A percentile compares a stretch with the other conserved stretches of the same genome.
phyloP scores from a whole-genome alignment of 495 filamentous ascomycete species.

The Aspergillus nanangensis region DNA sequence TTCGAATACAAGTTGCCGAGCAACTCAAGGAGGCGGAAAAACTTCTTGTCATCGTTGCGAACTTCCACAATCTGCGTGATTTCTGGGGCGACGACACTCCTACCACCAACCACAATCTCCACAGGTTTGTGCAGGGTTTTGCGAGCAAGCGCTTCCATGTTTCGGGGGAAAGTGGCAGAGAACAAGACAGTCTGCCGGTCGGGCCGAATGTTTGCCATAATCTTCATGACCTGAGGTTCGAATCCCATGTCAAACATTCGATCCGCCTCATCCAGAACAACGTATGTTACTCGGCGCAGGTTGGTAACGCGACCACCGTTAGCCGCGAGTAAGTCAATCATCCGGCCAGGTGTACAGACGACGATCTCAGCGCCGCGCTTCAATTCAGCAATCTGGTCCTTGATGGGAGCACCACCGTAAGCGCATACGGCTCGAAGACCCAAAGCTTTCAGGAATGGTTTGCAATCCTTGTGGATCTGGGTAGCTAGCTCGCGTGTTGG shows the following conservation, averaged over 20 bases:
- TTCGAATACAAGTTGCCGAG: constrained; percentile 82
- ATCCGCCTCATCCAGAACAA: constrained; percentile 95
- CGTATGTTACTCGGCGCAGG: constrained; percentile 80
- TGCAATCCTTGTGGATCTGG: constrained; percentile 92
- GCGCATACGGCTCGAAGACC: constrained; percentile 91
- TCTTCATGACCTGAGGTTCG: constrained; percentile 96
- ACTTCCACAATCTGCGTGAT: constrained; percentile 95
- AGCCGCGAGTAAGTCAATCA: constrained; percentile 91
- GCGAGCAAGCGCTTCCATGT: constrained; percentile 86
- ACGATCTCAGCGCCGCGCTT: constrained; percentile 95
- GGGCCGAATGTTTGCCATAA: constrained; percentile 83
- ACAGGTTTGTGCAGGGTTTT: constrained; percentile 83
- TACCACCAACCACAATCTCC: constrained; percentile 88
- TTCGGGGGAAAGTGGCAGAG: constrained; percentile 92
- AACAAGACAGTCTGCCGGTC: constrained; percentile 93
- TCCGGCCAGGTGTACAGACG: constrained; percentile 91
- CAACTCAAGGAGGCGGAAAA: constrained; percentile 75
- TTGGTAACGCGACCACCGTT: constrained; percentile 93
- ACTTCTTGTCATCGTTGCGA: constrained; percentile 76
- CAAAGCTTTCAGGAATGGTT: constrained; percentile 86
- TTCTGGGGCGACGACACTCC: constrained; percentile 87
- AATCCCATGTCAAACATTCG: constrained; percentile 99
- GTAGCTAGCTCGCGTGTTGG: constrained; percentile 93
- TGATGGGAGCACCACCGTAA: constrained; percentile 93
- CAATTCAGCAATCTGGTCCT: constrained; percentile 94